Evolutionary conservation across 306 rosid genomes (phyloP).

Genomic region (Malus fusca): DNA sequence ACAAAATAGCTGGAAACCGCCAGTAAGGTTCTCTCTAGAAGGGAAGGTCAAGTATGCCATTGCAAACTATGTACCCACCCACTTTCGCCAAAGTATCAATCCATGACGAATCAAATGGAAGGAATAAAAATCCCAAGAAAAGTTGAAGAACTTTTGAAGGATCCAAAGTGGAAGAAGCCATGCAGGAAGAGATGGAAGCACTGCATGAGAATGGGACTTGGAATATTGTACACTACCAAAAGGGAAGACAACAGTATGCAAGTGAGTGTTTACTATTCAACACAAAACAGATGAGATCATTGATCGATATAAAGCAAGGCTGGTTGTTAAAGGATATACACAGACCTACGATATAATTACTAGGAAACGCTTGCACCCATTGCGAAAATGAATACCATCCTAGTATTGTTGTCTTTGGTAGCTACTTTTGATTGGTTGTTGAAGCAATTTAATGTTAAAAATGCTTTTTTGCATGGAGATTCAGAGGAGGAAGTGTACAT

Average conservation of each 20-base stretch:
- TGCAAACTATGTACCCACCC: background rate
- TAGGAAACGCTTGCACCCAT: too few species aligned
- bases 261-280: background rate
- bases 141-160: background rate
- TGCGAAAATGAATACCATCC: too few species aligned
- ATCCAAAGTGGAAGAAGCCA: background rate
- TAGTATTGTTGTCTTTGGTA: too few species aligned
- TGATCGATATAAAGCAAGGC: background rate
- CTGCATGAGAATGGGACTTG: background rate
- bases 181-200: background rate
- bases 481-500: too few species aligned
- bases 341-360: too few species aligned
- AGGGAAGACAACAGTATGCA: background rate
- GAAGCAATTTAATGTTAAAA: too few species aligned
- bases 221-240: background rate
- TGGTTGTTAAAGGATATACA: background rate
- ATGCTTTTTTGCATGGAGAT: too few species aligned
- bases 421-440: too few species aligned
- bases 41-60: background rate
- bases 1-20: background rate
- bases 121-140: background rate
- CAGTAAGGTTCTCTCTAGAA: background rate
- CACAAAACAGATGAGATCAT: background rate
- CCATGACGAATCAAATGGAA: background rate
- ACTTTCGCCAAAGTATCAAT: background rate